Evolutionary conservation across 140 eudicot species (phyloP).

Genomic region (Bidens hawaiensis): DNA sequence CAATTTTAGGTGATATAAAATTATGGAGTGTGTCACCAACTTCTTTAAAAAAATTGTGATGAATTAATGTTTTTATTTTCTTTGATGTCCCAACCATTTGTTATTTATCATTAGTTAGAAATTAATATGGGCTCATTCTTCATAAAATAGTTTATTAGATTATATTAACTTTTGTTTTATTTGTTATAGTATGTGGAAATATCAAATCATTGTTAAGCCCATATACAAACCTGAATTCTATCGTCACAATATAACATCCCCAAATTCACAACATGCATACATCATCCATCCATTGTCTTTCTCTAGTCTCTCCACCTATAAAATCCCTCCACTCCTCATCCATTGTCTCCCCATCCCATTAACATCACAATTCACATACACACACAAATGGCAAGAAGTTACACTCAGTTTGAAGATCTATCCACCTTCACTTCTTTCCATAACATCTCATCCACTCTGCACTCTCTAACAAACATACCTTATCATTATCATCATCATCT

Average conservation of each 20-base stretch:
- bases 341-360: slow-evolving; percentile 11
- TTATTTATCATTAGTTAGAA: too few relatives aligned
- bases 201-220: neutral
- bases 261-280: slow-evolving; percentile 5
- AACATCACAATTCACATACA: slow-evolving; percentile 13
- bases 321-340: slow-evolving; percentile 37
- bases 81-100: too few relatives aligned
- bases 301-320: slow-evolving; percentile 31
- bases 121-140: too few relatives aligned
- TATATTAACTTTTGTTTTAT: neutral
- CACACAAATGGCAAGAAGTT: slow-evolving; percentile 31
- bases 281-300: slow-evolving; percentile 5
- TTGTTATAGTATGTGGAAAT: neutral
- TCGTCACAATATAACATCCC: neutral
- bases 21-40: too few relatives aligned
- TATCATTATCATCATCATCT: slow-evolving; percentile 21
- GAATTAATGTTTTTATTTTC: too few relatives aligned
- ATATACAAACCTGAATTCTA: neutral
- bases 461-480: slow-evolving; percentile 19
- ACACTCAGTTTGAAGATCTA: slow-evolving; percentile 32
- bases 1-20: too few relatives aligned
- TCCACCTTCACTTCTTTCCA: slow-evolving; percentile 27
- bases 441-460: slow-evolving; percentile 18
- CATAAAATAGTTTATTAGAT: too few relatives aligned
- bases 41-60: too few relatives aligned